phyloP scores from a whole-genome alignment of 2,329 filamentous ascomycete genomes.

The Teratosphaeria zuluensis region DNA sequence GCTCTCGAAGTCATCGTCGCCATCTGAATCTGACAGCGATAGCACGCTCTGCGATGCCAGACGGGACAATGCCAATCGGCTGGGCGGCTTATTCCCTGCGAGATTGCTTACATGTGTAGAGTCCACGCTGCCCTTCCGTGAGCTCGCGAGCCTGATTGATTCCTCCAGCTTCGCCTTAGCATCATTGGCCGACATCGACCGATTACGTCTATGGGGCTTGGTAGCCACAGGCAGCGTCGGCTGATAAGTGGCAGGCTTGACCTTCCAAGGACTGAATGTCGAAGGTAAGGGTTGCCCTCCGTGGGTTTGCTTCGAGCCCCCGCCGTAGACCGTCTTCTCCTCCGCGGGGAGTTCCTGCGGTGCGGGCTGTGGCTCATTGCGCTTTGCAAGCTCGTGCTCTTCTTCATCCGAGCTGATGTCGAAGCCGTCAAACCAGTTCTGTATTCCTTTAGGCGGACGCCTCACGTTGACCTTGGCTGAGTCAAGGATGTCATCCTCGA shows the following conservation, averaged over 20 bases:
- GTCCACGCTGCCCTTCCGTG: slow-evolving; percentile 2
- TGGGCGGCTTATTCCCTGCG: slow-evolving; percentile 1
- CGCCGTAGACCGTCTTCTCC: slow-evolving; percentile 2
- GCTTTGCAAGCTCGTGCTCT: slow-evolving; percentile 8
- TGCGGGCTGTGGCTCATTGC: neutral
- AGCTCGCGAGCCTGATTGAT: neutral
- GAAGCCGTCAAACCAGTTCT: slow-evolving; percentile 43
- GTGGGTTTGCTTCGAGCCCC: neutral
- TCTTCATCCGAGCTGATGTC: slow-evolving; percentile 22
- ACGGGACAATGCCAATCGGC: slow-evolving; percentile 7
- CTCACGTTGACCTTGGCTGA: slow-evolving; percentile 38
- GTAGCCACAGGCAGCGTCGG: neutral
- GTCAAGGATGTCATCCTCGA: slow-evolving; percentile 33
- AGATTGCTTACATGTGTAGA: neutral
- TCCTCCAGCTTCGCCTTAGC: slow-evolving; percentile 10
- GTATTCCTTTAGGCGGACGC: slow-evolving; percentile 38
- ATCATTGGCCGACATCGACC: neutral
- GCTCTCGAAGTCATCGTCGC: slow-evolving; percentile 24
- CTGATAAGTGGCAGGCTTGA: slow-evolving; percentile 2
- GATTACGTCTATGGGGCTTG: neutral
- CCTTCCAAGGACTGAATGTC: slow-evolving; percentile 7
- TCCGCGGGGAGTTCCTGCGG: slow-evolving; percentile 15
- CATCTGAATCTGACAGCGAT: slow-evolving; percentile 21
- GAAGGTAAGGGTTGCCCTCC: slow-evolving; percentile 10
- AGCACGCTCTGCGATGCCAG: slow-evolving; percentile 10